Conservation (phyloP, 139 green algal species). For the Closterium sp. region DNA sequence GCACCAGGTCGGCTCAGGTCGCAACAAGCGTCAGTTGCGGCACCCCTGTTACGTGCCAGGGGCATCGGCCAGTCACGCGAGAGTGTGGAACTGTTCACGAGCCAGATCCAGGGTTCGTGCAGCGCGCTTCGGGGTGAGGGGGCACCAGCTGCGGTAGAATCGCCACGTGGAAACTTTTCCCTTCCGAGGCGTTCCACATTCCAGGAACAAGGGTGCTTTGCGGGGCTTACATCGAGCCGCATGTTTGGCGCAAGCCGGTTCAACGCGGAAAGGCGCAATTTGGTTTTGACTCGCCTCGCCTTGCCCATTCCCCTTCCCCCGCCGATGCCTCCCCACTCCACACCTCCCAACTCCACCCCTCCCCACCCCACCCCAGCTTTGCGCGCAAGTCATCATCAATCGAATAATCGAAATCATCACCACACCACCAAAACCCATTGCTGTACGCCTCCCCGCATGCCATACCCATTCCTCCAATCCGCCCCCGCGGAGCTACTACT, state of each 20-base stretch:
- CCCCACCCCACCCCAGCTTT: neutral
- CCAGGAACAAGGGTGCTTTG: neutral
- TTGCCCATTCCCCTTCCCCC: neutral
- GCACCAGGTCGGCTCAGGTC: neutral
- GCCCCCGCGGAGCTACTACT: too few relatives aligned
- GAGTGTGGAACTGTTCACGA: neutral
- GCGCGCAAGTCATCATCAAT: too few relatives aligned
- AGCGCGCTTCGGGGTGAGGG: neutral
- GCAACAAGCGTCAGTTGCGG: neutral
- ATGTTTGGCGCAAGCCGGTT: neutral
- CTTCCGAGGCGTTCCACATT: neutral
- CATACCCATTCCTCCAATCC: too few relatives aligned
- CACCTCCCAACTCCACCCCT: neutral
- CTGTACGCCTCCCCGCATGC: too few relatives aligned
- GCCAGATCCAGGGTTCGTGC: neutral
- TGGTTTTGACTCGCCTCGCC: neutral
- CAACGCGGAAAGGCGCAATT: neutral
- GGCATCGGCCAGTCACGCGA: neutral
- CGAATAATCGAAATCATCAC: neutral
- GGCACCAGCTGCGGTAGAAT: neutral
- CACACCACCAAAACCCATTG: too few relatives aligned
- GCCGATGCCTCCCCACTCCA: neutral
- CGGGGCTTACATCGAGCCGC: neutral
- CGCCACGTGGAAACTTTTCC: neutral
- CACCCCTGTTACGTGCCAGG: neutral